These are phyloP conservation scores for Heterobasidion irregulare DNA, from an alignment of 1,284 basidiomycete genomes.

Conservation along the genomic window DNA sequence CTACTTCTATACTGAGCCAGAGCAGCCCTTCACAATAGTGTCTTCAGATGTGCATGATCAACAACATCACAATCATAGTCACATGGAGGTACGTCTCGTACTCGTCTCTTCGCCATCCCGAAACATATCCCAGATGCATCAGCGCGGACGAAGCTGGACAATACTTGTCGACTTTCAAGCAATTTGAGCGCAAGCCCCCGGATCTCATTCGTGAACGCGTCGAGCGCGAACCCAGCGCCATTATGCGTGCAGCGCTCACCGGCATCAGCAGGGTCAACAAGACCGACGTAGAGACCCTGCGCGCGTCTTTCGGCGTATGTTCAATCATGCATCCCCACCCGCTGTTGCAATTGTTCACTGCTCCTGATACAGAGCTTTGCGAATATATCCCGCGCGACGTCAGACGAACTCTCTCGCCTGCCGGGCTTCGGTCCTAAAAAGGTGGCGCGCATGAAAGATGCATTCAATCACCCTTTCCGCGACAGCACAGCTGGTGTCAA, in stretches of 20 bases:
- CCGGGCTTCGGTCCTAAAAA: conserved; percentile 96
- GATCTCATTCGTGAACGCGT: conserved; percentile 91
- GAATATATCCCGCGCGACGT: conserved; percentile 64
- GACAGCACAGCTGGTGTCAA: conserved; percentile 33
- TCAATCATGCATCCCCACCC: background rate
- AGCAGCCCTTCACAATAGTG: background rate
- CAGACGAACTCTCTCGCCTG: conserved; percentile 72
- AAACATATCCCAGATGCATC: conserved; percentile 4
- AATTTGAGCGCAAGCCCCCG: conserved; percentile 90
- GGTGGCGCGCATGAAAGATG: conserved; percentile 74
- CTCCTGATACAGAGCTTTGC: conserved; percentile 63
- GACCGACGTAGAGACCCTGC: conserved; percentile 91
- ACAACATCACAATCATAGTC: conserved; percentile 87
- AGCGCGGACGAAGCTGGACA: conserved; percentile 88
- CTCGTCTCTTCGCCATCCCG: background rate
- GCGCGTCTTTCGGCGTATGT: conserved; percentile 88
- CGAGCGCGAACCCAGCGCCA: conserved; percentile 80
- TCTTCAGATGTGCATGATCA: conserved; percentile 75
- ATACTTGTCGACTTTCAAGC: conserved; percentile 89
- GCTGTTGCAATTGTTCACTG: background rate
- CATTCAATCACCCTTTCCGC: conserved; percentile 72
- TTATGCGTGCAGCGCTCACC: conserved; percentile 83
- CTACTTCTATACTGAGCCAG: background rate
- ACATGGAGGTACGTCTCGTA: conserved; percentile 74
- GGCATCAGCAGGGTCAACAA: conserved; percentile 93